phyloP scores from a whole-genome alignment of 768 basidiomycete species.

The Kwoniella sp. region DNA sequence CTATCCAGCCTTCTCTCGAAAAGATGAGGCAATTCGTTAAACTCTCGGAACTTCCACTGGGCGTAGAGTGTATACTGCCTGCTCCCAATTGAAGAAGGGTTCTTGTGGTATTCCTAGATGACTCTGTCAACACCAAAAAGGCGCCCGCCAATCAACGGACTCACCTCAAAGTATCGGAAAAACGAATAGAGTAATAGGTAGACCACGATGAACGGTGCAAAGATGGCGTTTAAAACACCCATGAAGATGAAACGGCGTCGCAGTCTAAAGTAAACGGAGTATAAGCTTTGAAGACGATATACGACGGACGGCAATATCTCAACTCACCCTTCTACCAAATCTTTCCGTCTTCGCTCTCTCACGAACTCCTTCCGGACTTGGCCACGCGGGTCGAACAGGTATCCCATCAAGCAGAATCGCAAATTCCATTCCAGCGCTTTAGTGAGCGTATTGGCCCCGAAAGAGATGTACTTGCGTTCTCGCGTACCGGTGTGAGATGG shows the following conservation, averaged over 20 bases:
- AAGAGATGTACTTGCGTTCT: constrained; percentile 61
- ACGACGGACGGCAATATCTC: neutral
- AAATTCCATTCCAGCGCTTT: constrained; percentile 96
- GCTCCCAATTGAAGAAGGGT: constrained; percentile 90
- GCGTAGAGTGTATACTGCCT: constrained; percentile 92
- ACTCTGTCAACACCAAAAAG: no score
- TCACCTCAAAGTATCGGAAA: constrained; percentile 98
- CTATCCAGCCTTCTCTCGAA: constrained; percentile 83
- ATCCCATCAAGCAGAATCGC: constrained; percentile 91
- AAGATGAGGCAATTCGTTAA: constrained; percentile 94
- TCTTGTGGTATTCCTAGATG: constrained; percentile 92
- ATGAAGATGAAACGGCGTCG: constrained; percentile 89
- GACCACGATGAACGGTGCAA: constrained; percentile 93
- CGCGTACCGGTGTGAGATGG: constrained; percentile 44
- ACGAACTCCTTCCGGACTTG: constrained; percentile 87
- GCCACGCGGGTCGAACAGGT: constrained; percentile 87
- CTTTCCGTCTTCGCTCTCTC: constrained; percentile 75
- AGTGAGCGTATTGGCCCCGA: constrained; percentile 72
- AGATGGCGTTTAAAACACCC: constrained; percentile 92
- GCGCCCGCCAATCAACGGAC: no score
- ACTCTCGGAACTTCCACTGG: constrained; percentile 98
- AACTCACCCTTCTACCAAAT: constrained; percentile 79
- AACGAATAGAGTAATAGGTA: constrained; percentile 98
- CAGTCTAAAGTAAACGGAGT: constrained; percentile 61
- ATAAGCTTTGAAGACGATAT: no score